Base-by-base conservation (phyloP, 169 alveolate species). In the Plasmodium falciparum region DNA sequence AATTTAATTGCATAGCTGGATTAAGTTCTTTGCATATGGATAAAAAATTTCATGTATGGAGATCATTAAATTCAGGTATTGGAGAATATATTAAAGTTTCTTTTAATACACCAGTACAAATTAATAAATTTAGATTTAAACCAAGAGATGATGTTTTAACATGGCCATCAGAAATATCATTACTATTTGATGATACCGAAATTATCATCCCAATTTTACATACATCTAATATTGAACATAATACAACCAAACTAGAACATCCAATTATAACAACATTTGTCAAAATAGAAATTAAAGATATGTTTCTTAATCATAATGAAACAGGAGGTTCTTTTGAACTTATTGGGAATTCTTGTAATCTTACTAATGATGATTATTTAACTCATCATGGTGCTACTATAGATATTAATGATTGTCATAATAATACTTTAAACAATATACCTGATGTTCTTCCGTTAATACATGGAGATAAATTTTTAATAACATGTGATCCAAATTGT, bases 271-370 rank as follows among this genome's bases (percentile, higher is more conserved):
- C 94, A 2, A 93, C 91, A 17, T 70, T 88, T 6, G 95, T 92
- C 0, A 72, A 69, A 43, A 33, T 92, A n/a, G 92, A 74, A 65
- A 86, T 92, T 20, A 91, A 83, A 15, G 93, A 88, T 24, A 88
- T 92, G 95, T 89, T 61, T 61, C 63, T 73, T 2, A 56, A 75
- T 20, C 20, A 62, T n/a, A 39, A 58, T 13, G 93, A 89, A 67
- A 92, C 95, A 13, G 95, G 95, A 2, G 95, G 95, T n/a, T 92
- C 95, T 12, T 92, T 92, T 83, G 93, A 91, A 29, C 7, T 92
- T n/a, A 26, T 92, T 3, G 95, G 95, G 62, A 89, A 67, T 45
- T 71, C 93, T n/a, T 92, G 95, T 49, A 56, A 52, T 3, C 2
- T 83, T 13, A 15, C 45, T 15, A 66, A 54, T 39, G 61, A 59